Conservation (phyloP, 306 rosid species). For the Castanea mollissima region DNA sequence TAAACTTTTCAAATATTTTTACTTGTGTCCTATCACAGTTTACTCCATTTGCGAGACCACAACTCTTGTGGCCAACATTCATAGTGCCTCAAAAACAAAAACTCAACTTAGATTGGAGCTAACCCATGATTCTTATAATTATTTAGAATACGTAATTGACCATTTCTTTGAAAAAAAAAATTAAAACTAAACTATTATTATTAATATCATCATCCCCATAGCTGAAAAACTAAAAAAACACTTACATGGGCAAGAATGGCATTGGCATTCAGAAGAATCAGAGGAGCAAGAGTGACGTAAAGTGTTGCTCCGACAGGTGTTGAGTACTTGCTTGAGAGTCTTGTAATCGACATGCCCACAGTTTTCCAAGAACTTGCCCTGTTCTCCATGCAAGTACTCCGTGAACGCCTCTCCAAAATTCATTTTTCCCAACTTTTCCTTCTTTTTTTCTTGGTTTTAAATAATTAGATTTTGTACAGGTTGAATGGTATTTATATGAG, state of each 20-base stretch:
- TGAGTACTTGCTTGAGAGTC: conserved; percentile 72
- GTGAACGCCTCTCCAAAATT: conserved; percentile 67
- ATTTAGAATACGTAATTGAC: too few relatives aligned
- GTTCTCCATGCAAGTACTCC: conserved; percentile 68
- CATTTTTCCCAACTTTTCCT: conserved; percentile 30
- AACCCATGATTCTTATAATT: too few relatives aligned
- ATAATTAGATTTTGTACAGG: too few relatives aligned
- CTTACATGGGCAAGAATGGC: conserved; percentile 71
- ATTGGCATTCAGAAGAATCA: conserved; percentile 40
- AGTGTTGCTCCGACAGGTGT: conserved; percentile 52
- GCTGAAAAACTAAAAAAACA: neutral
- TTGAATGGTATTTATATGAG: too few relatives aligned
- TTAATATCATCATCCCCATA: neutral
- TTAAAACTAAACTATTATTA: neutral
- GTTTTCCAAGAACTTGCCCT: conserved; percentile 47
- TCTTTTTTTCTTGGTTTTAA: neutral
- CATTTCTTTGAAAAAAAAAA: too few relatives aligned
- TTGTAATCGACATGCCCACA: conserved; percentile 70
- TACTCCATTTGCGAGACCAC: too few relatives aligned
- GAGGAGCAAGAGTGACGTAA: conserved; percentile 19
- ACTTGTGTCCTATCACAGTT: too few relatives aligned
- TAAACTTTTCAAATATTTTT: too few relatives aligned
- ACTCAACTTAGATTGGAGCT: too few relatives aligned
- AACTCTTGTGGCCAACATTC: too few relatives aligned
- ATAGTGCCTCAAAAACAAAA: too few relatives aligned